Percentiles rank a stretch among this genome's conserved stretches.
Conservation (phyloP, 768 basidiomycete species). For the Ephemerocybe angulata region DNA sequence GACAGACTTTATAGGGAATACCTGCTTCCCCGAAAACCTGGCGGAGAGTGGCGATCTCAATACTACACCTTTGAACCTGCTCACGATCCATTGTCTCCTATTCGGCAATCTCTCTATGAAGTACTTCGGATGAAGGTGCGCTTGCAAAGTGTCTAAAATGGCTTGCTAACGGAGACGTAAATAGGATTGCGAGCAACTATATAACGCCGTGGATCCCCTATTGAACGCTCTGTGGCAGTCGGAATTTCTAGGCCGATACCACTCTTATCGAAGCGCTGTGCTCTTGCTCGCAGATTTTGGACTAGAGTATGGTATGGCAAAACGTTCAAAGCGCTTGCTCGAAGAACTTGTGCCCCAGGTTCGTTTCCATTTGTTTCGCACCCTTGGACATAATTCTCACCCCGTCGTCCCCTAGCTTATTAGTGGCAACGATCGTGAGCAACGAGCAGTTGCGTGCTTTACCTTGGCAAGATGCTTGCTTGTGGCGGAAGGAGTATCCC, state of each 20-base stretch:
- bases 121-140: slow-evolving; percentile 43
- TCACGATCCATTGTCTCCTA: slow-evolving; percentile 37
- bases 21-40: slow-evolving; percentile 57
- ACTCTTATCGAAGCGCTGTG: slow-evolving; percentile 63
- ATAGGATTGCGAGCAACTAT: slow-evolving; percentile 63
- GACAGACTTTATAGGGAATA: slow-evolving; percentile 61
- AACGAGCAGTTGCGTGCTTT: slow-evolving; percentile 70
- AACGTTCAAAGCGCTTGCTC: slow-evolving; percentile 57
- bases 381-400: neutral
- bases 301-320: slow-evolving; percentile 73
- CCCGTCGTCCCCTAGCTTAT: slow-evolving; percentile 53
- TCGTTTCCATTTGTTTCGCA: slow-evolving; percentile 13
- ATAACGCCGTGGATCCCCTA: slow-evolving; percentile 59
- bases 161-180: slow-evolving; percentile 37
- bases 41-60: slow-evolving; percentile 49
- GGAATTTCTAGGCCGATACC: slow-evolving; percentile 69
- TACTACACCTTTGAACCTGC: slow-evolving; percentile 51
- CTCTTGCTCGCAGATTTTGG: slow-evolving; percentile 75
- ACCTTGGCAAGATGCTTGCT: slow-evolving; percentile 74
- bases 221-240: slow-evolving; percentile 75
- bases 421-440: slow-evolving; percentile 68
- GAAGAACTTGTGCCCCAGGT: slow-evolving; percentile 85
- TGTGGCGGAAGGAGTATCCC: slow-evolving; percentile 44
- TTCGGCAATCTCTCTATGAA: slow-evolving; percentile 43
- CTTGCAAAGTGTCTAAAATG: slow-evolving; percentile 1